Evolutionary conservation across 1,284 basidiomycete genomes (phyloP).

Genomic region (Pseudozyma hubeiensis): DNA sequence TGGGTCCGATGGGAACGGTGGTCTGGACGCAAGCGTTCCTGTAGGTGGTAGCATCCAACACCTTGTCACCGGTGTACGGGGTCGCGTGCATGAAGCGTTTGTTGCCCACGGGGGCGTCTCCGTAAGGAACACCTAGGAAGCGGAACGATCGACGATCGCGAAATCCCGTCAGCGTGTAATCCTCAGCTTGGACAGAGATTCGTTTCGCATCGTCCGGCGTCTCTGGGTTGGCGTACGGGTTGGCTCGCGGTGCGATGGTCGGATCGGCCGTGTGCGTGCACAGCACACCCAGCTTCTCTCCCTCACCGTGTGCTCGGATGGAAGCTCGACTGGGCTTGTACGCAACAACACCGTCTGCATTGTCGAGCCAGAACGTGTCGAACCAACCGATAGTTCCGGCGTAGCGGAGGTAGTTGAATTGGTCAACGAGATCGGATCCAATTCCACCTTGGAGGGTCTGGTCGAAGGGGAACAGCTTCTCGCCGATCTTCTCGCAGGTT

Average conservation of each 20-base stretch:
- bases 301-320: constrained; percentile 12
- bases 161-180: constrained; percentile 38
- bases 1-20: constrained; percentile 11
- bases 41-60: constrained; percentile 40
- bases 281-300: constrained; percentile 41
- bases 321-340: constrained; percentile 29
- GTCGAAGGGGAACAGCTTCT: constrained; percentile 46
- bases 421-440: constrained; percentile 31
- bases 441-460: constrained; percentile 18
- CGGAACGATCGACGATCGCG: constrained; percentile 43
- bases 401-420: constrained; percentile 41
- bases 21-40: constrained; percentile 39
- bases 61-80: constrained; percentile 35
- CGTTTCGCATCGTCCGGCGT: constrained; percentile 16
- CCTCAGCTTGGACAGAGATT: constrained; percentile 23
- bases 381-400: constrained; percentile 21
- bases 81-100: constrained; percentile 44
- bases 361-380: constrained; percentile 32
- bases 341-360: constrained; percentile 11
- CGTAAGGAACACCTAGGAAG: constrained; percentile 45
- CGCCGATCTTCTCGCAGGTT: constrained; percentile 42
- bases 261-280: constrained; percentile 37
- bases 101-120: constrained; percentile 29
- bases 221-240: constrained; percentile 23
- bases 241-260: constrained; percentile 9